A percentile compares a stretch with the other conserved stretches of the same genome.
Conservation (phyloP, 2,329 filamentous ascomycete genomes). For the Ophiocordyceps camponoti-floridani region DNA sequence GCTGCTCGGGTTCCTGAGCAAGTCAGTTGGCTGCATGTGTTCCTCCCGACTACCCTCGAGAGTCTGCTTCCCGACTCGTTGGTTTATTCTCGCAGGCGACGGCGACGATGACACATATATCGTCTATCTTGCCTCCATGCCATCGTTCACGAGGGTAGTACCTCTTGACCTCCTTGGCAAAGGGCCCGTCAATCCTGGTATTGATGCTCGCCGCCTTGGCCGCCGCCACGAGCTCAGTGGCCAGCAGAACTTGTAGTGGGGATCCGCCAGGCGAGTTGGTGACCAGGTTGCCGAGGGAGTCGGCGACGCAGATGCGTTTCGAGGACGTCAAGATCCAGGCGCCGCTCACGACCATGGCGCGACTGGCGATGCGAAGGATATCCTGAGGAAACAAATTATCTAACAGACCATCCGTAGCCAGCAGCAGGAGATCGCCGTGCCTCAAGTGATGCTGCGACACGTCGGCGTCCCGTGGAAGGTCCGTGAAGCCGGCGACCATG, state of each 20-base stretch:
- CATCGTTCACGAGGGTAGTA: constrained; percentile 75
- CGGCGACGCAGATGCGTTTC: constrained; percentile 43
- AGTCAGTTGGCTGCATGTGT: too few relatives aligned
- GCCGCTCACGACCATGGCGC: constrained; percentile 52
- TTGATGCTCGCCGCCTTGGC: constrained; percentile 77
- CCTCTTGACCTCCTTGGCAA: constrained; percentile 84
- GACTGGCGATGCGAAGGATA: constrained; percentile 61
- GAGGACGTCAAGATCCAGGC: constrained; percentile 52
- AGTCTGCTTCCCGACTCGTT: background rate
- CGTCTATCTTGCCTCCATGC: constrained; percentile 85
- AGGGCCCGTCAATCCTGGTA: constrained; percentile 69
- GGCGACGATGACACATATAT: constrained; percentile 75
- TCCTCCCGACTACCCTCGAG: background rate
- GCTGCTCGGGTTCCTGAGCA: too few relatives aligned
- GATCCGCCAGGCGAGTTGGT: too few relatives aligned
- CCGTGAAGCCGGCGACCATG: constrained; percentile 63
- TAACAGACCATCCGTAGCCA: constrained; percentile 90
- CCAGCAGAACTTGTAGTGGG: constrained; percentile 55
- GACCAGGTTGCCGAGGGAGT: constrained; percentile 33
- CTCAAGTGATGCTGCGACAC: constrained; percentile 58
- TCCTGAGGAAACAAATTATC: constrained; percentile 91
- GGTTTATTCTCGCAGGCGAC: constrained; percentile 49
- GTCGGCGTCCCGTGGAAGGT: constrained; percentile 70
- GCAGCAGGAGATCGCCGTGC: constrained; percentile 84
- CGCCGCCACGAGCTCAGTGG: constrained; percentile 59